Conservation (phyloP, 495 filamentous ascomycete species). For the Hypoxylon subgilvum region DNA sequence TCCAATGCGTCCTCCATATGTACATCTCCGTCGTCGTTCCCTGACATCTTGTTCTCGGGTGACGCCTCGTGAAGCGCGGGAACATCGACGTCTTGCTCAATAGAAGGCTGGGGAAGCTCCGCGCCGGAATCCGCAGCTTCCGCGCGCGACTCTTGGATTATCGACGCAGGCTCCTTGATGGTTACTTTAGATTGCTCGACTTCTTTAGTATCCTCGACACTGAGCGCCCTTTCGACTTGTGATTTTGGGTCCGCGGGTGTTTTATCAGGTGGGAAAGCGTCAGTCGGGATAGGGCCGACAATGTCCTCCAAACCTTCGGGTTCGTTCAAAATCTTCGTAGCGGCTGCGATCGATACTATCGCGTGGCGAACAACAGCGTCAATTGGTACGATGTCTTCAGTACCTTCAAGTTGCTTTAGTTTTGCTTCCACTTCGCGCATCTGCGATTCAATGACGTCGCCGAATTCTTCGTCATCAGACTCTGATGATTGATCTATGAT, state of each 20-base stretch:
- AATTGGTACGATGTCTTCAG: constrained; percentile 35
- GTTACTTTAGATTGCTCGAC: constrained; percentile 33
- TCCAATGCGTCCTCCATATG: constrained; percentile 51
- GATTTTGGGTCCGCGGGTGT: constrained; percentile 46
- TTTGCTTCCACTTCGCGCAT: constrained; percentile 52
- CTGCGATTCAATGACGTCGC: constrained; percentile 55
- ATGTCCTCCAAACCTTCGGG: constrained; percentile 39
- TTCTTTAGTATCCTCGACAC: constrained; percentile 36
- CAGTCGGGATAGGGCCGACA: constrained; percentile 45
- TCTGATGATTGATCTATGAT: constrained; percentile 49
- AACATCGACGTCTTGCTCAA: constrained; percentile 39
- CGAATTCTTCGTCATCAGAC: constrained; percentile 61
- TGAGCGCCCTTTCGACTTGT: constrained; percentile 49
- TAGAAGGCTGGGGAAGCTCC: constrained; percentile 35
- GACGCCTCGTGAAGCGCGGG: constrained; percentile 14
- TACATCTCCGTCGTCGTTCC: constrained; percentile 37
- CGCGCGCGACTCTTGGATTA: constrained; percentile 18
- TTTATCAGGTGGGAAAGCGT: constrained; percentile 31
- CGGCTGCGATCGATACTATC: constrained; percentile 41
- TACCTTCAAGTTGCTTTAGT: constrained; percentile 46
- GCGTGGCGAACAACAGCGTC: constrained; percentile 42
- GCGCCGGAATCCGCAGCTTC: constrained; percentile 25
- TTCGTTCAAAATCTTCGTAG: constrained; percentile 45
- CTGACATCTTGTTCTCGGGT: constrained; percentile 24
- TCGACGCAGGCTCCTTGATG: constrained; percentile 30